Evolutionary conservation across 2,329 filamentous ascomycete genomes (phyloP).

Genomic region (Beauveria pseudobassiana): DNA sequence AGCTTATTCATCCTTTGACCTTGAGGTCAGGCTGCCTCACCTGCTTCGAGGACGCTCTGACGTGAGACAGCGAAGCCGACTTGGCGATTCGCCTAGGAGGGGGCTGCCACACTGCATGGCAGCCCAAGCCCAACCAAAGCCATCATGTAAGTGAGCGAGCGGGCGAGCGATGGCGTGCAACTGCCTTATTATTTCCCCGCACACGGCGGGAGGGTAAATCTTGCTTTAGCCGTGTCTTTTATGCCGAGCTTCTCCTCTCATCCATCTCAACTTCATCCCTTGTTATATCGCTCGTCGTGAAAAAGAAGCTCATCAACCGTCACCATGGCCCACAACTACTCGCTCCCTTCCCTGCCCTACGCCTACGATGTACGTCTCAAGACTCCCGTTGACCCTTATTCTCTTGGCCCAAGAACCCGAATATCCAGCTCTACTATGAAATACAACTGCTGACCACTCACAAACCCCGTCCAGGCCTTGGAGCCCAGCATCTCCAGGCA

Average conservation of each 20-base stretch:
- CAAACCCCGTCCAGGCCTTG: conserved; percentile 43
- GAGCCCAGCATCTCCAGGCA: conserved; percentile 67
- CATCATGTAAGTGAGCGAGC: conserved; percentile 1
- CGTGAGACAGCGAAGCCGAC: neutral
- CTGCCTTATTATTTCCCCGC: neutral
- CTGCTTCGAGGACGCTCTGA: neutral
- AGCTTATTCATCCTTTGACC: neutral
- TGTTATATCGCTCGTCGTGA: neutral
- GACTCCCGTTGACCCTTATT: neutral
- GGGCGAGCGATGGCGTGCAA: conserved; percentile 2
- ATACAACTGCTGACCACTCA: too few species aligned
- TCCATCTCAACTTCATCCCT: neutral
- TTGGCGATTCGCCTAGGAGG: neutral
- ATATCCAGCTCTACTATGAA: too few species aligned
- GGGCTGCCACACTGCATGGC: neutral
- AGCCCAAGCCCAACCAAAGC: too few species aligned
- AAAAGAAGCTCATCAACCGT: neutral
- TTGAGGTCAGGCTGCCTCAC: neutral
- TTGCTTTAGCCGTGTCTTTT: neutral
- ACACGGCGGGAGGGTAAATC: neutral
- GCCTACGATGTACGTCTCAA: conserved; percentile 55
- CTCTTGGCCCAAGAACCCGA: neutral
- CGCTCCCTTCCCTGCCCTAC: conserved; percentile 59
- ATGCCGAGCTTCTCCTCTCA: neutral
- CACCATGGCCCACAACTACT: conserved; percentile 40